Percentiles rank a stretch among this genome's conserved stretches.
These are phyloP conservation scores for Bruguiera sexangula DNA, from an alignment of 345 rosid genomes.

Conservation along the genomic window DNA sequence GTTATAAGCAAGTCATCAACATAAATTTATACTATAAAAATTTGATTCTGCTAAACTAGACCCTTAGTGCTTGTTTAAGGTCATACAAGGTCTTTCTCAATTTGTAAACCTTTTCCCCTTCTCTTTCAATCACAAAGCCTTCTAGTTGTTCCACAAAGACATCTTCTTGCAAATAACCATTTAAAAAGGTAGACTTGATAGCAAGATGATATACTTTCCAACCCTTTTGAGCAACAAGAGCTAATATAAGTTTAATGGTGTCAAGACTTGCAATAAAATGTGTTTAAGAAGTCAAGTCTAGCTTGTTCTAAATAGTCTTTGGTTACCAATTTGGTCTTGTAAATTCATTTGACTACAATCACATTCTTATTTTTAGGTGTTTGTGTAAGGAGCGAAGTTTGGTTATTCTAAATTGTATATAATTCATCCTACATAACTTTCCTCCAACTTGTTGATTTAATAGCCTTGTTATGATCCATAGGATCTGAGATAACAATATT, in stretches of 20 bases:
- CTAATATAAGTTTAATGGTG: background rate
- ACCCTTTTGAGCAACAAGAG: background rate
- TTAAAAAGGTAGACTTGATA: conserved; percentile 2
- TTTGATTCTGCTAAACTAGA: background rate
- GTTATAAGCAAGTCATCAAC: background rate
- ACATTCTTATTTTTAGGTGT: too few species aligned
- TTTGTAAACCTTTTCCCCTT: background rate
- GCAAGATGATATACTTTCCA: background rate
- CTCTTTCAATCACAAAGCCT: background rate
- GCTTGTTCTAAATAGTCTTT: conserved; percentile 1
- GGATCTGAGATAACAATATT: too few species aligned
- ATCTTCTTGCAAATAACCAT: background rate
- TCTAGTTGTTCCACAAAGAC: background rate
- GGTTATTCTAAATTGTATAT: too few species aligned
- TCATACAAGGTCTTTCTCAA: background rate
- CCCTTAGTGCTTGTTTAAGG: background rate
- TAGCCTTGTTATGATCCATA: too few species aligned
- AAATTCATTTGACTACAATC: too few species aligned
- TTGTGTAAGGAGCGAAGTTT: too few species aligned
- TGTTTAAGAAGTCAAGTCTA: background rate
- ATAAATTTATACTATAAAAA: background rate
- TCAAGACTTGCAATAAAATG: background rate
- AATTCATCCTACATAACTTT: too few species aligned
- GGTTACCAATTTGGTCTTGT: background rate
- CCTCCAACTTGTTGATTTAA: too few species aligned